Evolutionary conservation across 2,329 filamentous ascomycete genomes (phyloP).

Genomic region (Rhynchosporium graminicola): DNA sequence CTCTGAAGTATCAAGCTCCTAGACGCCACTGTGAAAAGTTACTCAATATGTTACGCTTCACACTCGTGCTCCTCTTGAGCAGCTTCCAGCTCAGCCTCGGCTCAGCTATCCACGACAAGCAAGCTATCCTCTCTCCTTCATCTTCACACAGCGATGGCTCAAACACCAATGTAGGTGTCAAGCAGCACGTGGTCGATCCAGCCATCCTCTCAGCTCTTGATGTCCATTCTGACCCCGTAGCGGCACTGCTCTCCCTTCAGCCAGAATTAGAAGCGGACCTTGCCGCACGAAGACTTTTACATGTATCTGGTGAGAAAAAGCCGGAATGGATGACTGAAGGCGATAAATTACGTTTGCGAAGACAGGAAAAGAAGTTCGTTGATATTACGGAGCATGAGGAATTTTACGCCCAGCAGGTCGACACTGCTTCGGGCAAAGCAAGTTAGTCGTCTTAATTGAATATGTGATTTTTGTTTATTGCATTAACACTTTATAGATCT

Average conservation of each 20-base stretch:
- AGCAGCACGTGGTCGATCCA: constrained; percentile 8
- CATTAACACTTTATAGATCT: constrained; percentile 9
- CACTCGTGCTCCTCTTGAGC: constrained; percentile 8
- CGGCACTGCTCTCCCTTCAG: constrained; percentile 12
- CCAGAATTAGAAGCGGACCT: constrained; percentile 14
- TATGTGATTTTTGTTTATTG: neutral
- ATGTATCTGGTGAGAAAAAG: constrained; percentile 11
- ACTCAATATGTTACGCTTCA: constrained; percentile 4
- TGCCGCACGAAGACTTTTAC: constrained; percentile 10
- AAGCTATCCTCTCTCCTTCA: constrained; percentile 4
- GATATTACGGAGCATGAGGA: constrained; percentile 17
- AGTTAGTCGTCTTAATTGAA: neutral
- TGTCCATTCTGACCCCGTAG: constrained; percentile 9
- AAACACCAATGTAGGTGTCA: neutral
- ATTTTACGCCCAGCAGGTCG: constrained; percentile 14
- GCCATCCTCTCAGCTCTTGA: constrained; percentile 11
- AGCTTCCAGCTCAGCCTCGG: constrained; percentile 6
- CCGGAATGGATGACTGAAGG: constrained; percentile 19
- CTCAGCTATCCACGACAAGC: neutral
- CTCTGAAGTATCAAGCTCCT: no score
- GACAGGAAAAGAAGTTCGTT: constrained; percentile 14
- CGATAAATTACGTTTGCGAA: constrained; percentile 14
- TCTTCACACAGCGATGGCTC: neutral
- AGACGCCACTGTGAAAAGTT: no score
- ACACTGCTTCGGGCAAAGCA: constrained; percentile 7